These are phyloP conservation scores for Tolypocladium capitatum DNA, from an alignment of 2,329 filamentous ascomycete genomes.

Conservation along the genomic window DNA sequence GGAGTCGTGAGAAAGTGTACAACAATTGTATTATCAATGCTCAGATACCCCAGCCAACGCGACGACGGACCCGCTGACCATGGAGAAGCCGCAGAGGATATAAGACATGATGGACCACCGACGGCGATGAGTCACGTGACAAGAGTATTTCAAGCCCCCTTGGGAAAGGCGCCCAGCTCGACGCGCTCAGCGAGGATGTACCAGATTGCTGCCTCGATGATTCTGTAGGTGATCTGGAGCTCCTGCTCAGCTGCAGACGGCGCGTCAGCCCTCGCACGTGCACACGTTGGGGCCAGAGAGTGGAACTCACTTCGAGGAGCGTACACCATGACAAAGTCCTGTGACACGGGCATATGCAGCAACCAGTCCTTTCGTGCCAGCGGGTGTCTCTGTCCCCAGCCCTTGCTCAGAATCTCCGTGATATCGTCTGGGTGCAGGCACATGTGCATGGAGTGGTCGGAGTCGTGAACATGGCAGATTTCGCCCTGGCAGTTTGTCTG, in stretches of 20 bases:
- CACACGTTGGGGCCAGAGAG: neutral
- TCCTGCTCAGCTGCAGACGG: constrained; percentile 43
- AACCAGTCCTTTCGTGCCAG: constrained; percentile 55
- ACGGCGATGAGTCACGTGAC: neutral
- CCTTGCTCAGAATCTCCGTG: constrained; percentile 54
- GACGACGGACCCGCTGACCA: neutral
- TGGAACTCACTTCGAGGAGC: constrained; percentile 46
- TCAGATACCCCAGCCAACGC: constrained; percentile 2
- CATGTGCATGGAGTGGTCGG: constrained; percentile 66
- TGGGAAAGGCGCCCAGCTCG: constrained; percentile 14
- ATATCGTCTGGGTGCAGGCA: constrained; percentile 70
- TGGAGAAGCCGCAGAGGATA: neutral
- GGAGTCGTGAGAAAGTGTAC: neutral
- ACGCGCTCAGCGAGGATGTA: constrained; percentile 38
- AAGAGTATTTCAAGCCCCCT: neutral
- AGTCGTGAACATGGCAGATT: constrained; percentile 66
- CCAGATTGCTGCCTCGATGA: constrained; percentile 65
- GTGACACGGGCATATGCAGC: constrained; percentile 50
- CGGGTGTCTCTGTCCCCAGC: constrained; percentile 65
- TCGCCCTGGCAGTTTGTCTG: constrained; percentile 68
- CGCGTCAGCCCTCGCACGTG: neutral
- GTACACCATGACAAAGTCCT: constrained; percentile 71
- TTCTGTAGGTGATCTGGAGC: constrained; percentile 49
- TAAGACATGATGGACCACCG: neutral
- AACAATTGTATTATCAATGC: neutral